These are phyloP conservation scores for Boletus sp. DNA, from an alignment of 768 basidiomycete genomes.

Conservation along the genomic window DNA sequence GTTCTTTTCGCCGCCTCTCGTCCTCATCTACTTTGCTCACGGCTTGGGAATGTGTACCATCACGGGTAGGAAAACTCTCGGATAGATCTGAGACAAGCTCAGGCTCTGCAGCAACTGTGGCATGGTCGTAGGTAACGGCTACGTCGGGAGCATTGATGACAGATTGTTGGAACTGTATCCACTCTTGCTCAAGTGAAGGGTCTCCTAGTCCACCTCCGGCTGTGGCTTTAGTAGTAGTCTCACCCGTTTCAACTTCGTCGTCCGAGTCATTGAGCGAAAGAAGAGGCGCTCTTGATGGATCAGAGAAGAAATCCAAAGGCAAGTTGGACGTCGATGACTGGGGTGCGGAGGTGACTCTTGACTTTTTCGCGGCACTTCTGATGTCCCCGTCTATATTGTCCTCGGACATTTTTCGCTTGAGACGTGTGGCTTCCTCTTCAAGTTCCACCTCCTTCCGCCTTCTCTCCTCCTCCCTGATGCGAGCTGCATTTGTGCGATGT, in stretches of 20 bases:
- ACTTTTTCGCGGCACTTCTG: conserved; percentile 30
- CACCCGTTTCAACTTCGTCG: conserved; percentile 38
- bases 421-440: conserved; percentile 36
- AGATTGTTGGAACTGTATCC: conserved; percentile 67
- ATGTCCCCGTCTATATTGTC: conserved; percentile 26
- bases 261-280: conserved; percentile 39
- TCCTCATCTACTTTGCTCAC: conserved; percentile 30
- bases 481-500: conserved; percentile 66
- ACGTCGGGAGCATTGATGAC: conserved; percentile 46
- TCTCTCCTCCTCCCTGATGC: conserved; percentile 55
- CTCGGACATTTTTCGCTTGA: conserved; percentile 34
- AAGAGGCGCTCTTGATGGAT: conserved; percentile 53
- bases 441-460: conserved; percentile 36
- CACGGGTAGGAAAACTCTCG: conserved; percentile 48
- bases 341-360: conserved; percentile 20
- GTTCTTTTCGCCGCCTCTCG: conserved; percentile 50
- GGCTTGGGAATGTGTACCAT: conserved; percentile 21
- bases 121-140: conserved; percentile 59
- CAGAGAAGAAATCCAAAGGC: conserved; percentile 80
- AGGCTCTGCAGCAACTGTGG: conserved; percentile 72
- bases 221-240: not conserved
- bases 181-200: conserved; percentile 63
- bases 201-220: not conserved
- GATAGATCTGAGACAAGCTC: conserved; percentile 46
- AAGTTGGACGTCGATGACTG: conserved; percentile 34